Evolutionary conservation across 257 asterid species (phyloP), one percentile per base, ranked within the genome.

Genomic region (Salvia hispanica): DNA sequence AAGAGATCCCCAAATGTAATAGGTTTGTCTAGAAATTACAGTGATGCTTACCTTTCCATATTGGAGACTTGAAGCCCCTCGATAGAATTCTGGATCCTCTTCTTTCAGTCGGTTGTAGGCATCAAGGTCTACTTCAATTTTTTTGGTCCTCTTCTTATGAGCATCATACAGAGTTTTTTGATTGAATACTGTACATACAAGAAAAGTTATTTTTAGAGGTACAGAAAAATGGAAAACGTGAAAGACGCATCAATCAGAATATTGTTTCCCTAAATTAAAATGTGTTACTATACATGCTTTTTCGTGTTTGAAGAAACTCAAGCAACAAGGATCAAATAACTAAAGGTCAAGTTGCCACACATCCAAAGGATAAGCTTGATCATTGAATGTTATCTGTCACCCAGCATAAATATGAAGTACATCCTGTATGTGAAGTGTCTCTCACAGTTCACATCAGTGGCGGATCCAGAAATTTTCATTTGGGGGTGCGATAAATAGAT

Each of bases 31-130:
- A 5, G 51, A 33, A 48, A 64, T 66, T 25, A 60, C 47, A 43
- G 6, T 40, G 62, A 37, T 37, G 61, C 84, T 79, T 70, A 88
- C 99, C 64, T 91, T 91, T 70, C 97, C 97, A 77, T 94, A 94
- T 73, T 91, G 97, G 61, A 94, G 97, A 83, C 99, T 94, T 25
- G 99, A 94, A 66, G 97, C 97, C 67, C 82, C 89, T 63, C 97
- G 74, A 72, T 91, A 94, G 79, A 94, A 94, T 78, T 94, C 97
- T 4, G 99, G 96, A 72, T 94, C 99, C 14, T 88, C 84, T 79
- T 82, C 95, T 80, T 94, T 91, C 93, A 85, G 75, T 74, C 71
- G 86, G 82, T 58, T 84, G 82, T 88, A 91, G 72, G 84, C 96
- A 2, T 94, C 91, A 16, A 79, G 84, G 78, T 94, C 84, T 45